Evolutionary conservation across 208 protist species (phyloP).

Genomic region (Wallacemonas rigidus): DNA sequence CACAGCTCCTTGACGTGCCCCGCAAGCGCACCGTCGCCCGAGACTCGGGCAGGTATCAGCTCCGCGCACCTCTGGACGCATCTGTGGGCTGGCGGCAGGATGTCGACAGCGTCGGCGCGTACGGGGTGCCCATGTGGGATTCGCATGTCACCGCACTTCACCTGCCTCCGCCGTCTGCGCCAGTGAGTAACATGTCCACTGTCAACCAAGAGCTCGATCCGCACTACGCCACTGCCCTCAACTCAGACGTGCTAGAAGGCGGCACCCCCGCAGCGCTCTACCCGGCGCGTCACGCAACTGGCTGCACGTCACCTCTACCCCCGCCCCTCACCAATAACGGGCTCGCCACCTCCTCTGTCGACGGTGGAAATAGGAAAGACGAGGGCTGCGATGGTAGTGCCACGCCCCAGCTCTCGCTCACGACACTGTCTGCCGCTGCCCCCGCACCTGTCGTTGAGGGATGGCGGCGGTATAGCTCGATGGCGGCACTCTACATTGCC

Average conservation of each 20-base stretch:
- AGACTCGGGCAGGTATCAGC: background rate
- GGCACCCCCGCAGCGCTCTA: constrained; percentile 1
- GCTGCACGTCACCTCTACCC: background rate
- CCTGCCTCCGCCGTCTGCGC: constrained; percentile 3
- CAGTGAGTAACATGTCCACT: background rate
- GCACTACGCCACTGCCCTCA: constrained; percentile 5
- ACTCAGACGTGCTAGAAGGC: constrained; percentile 2
- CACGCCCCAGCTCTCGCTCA: background rate
- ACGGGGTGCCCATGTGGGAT: background rate
- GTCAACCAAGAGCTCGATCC: constrained; percentile 1
- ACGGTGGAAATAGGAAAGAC: no score
- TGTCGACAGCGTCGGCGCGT: background rate
- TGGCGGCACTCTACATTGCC: constrained; percentile 54
- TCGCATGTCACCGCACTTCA: background rate
- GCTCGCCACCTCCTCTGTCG: no score
- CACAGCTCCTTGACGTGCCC: background rate
- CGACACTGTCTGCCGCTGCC: background rate
- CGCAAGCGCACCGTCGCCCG: background rate
- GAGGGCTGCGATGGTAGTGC: background rate
- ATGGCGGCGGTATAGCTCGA: constrained; percentile 57
- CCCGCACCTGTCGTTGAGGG: constrained; percentile 23
- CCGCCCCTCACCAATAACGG: background rate
- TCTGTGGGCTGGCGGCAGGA: background rate
- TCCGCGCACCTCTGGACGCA: background rate
- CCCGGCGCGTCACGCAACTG: background rate